Evolutionary conservation across 2,329 filamentous ascomycete genomes (phyloP).

Genomic region (Trichoderma semiorbis): DNA sequence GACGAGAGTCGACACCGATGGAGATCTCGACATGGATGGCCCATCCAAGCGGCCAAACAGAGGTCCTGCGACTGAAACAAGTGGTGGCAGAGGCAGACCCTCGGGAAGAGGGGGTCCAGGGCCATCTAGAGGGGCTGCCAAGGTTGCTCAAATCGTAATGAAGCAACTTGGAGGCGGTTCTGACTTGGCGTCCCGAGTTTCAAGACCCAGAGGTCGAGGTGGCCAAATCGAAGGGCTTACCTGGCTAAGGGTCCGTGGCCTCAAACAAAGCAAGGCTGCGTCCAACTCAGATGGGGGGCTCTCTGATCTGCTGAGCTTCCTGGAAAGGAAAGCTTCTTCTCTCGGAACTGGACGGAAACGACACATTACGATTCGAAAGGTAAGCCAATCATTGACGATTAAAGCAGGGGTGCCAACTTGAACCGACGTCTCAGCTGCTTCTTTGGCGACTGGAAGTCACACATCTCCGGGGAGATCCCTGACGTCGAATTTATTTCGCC

Average conservation of each 20-base stretch:
- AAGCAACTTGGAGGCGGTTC: slow-evolving; percentile 40
- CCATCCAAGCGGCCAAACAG: slow-evolving; percentile 35
- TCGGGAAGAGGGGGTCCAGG: slow-evolving; percentile 28
- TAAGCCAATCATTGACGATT: slow-evolving; percentile 53
- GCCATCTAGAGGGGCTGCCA: slow-evolving; percentile 32
- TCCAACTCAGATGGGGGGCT: slow-evolving; percentile 65
- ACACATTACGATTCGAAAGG: slow-evolving; percentile 68
- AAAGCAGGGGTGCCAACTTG: slow-evolving; percentile 27
- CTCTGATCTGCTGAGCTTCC: slow-evolving; percentile 60
- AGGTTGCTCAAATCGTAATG: slow-evolving; percentile 42
- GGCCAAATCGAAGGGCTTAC: slow-evolving; percentile 26
- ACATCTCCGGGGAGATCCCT: slow-evolving; percentile 11
- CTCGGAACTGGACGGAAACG: slow-evolving; percentile 45
- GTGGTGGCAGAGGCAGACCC: slow-evolving; percentile 30
- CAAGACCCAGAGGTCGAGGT: slow-evolving; percentile 27
- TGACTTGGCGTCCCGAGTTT: slow-evolving; percentile 35
- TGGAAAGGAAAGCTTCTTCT: slow-evolving; percentile 66
- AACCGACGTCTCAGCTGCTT: slow-evolving; percentile 17
- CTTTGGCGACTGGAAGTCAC: slow-evolving; percentile 12
- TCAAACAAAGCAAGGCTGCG: slow-evolving; percentile 66
- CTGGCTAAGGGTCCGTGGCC: slow-evolving; percentile 54
- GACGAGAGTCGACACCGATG: slow-evolving; percentile 50
- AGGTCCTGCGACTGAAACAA: slow-evolving; percentile 26
- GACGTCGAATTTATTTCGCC: slow-evolving; percentile 15
- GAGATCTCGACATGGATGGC: slow-evolving; percentile 58